Conservation (phyloP, 805 yeast genomes). For the Yarrowia sp. region DNA sequence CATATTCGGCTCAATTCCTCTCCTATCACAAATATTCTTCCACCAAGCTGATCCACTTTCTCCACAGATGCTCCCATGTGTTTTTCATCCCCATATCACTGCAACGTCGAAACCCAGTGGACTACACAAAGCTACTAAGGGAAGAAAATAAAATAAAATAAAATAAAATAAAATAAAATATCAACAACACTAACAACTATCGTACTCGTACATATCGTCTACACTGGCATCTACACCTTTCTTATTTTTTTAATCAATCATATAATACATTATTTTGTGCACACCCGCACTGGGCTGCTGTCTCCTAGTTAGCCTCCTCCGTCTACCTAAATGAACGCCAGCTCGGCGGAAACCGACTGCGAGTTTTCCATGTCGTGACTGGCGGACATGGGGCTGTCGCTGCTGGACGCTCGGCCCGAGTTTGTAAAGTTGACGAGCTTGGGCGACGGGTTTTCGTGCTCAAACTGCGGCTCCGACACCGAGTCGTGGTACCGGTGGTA, state of each 20-base stretch:
- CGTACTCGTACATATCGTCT: too few relatives aligned
- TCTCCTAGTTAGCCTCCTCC: background rate
- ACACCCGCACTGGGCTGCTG: conserved; percentile 23
- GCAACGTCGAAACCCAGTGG: too few relatives aligned
- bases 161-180: too few relatives aligned
- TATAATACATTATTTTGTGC: conserved; percentile 22
- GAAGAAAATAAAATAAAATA: too few relatives aligned
- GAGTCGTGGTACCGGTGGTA: conserved; percentile 24
- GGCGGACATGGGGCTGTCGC: conserved; percentile 1
- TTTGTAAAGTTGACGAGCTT: conserved; percentile 23
- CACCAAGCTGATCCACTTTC: too few relatives aligned
- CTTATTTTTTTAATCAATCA: background rate
- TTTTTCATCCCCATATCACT: too few relatives aligned
- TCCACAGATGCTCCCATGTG: too few relatives aligned
- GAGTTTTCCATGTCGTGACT: conserved; percentile 21
- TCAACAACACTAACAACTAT: too few relatives aligned
- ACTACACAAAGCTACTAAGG: too few relatives aligned
- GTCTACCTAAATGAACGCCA: conserved; percentile 8
- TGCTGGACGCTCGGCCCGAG: conserved; percentile 13
- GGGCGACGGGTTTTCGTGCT: conserved; percentile 17
- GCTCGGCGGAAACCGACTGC: conserved; percentile 16
- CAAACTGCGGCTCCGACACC: conserved; percentile 13
- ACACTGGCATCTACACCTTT: background rate
- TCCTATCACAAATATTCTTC: too few relatives aligned
- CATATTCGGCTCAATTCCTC: too few relatives aligned